A percentile compares a stretch with the other conserved stretches of the same genome.
phyloP scores from a whole-genome alignment of 1,284 basidiomycete species.

The Cryptococcus deneoformans region DNA sequence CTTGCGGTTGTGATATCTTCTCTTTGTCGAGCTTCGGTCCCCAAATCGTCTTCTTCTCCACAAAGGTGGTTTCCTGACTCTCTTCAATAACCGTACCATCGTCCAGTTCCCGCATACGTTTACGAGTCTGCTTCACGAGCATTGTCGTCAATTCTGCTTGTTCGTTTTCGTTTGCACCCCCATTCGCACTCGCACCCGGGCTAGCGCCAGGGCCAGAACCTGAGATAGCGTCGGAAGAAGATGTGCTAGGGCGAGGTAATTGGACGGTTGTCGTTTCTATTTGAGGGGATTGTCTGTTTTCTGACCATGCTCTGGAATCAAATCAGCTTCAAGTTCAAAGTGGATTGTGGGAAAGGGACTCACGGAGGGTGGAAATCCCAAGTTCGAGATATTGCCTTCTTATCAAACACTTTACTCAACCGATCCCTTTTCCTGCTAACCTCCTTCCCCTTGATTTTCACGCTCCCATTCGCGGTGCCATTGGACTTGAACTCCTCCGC shows the following conservation, averaged over 20 bases:
- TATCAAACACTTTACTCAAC: slow-evolving; percentile 5
- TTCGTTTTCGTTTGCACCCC: background rate
- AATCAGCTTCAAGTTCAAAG: background rate
- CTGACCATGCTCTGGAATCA: slow-evolving; percentile 11
- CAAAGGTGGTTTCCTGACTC: slow-evolving; percentile 19
- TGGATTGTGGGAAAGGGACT: slow-evolving; percentile 1
- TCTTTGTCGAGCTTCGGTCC: too few species aligned
- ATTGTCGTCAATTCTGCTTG: slow-evolving; percentile 10
- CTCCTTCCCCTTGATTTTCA: background rate
- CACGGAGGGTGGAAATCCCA: slow-evolving; percentile 23
- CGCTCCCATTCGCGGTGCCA: background rate
- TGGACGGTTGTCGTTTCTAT: background rate
- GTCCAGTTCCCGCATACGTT: slow-evolving; percentile 8
- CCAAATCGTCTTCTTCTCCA: slow-evolving; percentile 17
- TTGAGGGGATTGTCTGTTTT: background rate
- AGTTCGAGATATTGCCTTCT: slow-evolving; percentile 11
- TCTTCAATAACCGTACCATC: slow-evolving; percentile 20
- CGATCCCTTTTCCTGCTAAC: slow-evolving; percentile 7
- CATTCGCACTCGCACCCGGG: too few species aligned
- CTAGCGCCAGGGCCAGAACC: too few species aligned
- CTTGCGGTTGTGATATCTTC: too few species aligned
- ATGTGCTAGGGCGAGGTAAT: background rate
- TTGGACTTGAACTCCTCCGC: background rate
- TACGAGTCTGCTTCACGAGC: slow-evolving; percentile 11
- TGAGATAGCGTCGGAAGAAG: background rate